Conservation (phyloP, 2,329 filamentous ascomycete species). For the Paraphoma chrysanthemicola region DNA sequence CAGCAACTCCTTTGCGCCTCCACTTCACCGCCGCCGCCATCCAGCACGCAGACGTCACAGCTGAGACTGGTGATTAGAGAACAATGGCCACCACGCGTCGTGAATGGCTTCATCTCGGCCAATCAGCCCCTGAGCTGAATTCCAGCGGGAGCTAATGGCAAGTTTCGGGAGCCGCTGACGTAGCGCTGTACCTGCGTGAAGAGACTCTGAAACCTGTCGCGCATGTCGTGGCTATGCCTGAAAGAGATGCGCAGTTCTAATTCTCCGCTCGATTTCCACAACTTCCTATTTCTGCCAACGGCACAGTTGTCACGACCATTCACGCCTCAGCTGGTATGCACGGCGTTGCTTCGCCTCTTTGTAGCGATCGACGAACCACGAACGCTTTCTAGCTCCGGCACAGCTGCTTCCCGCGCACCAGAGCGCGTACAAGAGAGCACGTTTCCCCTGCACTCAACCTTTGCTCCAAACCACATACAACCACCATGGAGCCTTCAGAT, state of each 20-base stretch:
- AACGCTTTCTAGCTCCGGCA: constrained; percentile 27
- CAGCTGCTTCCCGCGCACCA: constrained; percentile 22
- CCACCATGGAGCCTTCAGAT: constrained; percentile 26
- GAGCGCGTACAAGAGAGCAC: constrained; percentile 1
- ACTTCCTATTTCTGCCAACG: background rate
- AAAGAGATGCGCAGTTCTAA: background rate
- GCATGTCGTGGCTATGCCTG: constrained; percentile 2
- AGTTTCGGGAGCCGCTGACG: constrained; percentile 34
- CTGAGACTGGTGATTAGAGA: background rate
- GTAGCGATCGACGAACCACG: constrained; percentile 17
- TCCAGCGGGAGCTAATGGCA: constrained; percentile 15
- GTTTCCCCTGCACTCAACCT: background rate
- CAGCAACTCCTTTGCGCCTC: constrained; percentile 1
- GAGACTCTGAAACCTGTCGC: constrained; percentile 22
- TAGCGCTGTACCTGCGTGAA: constrained; percentile 27
- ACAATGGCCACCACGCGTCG: background rate
- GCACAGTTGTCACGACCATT: constrained; percentile 1
- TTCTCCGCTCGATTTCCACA: background rate
- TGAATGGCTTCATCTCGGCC: background rate
- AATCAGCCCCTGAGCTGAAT: constrained; percentile 7
- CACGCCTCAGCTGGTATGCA: constrained; percentile 10
- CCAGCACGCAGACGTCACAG: background rate
- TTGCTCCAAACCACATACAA: background rate
- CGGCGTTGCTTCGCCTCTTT: constrained; percentile 15
- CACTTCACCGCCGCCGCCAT: background rate